phyloP scores from a whole-genome alignment of 2,329 filamentous ascomycete genomes.

The Colletotrichum gigasporum region DNA sequence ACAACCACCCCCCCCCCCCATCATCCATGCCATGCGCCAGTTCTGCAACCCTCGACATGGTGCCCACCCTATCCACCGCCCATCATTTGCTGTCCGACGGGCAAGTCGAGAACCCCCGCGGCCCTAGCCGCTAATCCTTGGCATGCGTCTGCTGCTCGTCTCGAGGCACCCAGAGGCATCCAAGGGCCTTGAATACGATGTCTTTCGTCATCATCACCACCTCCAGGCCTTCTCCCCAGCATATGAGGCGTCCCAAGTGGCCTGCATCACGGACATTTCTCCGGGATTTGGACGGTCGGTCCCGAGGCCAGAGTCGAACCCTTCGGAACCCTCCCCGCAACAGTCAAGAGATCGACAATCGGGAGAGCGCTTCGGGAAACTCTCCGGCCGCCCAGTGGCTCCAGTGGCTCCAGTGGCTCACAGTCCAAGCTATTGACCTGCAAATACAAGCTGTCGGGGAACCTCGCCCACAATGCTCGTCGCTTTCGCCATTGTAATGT shows the following conservation, averaged over 20 bases:
- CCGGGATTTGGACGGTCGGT: slow-evolving; percentile 20
- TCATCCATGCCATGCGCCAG: not conserved
- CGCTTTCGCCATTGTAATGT: not conserved
- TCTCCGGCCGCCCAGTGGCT: not conserved
- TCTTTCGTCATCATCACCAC: not conserved
- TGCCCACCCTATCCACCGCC: slow-evolving; percentile 5
- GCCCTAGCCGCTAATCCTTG: slow-evolving; percentile 13
- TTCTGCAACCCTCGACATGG: not conserved
- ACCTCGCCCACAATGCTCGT: not conserved
- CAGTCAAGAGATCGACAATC: slow-evolving; percentile 9
- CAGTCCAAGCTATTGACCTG: no score
- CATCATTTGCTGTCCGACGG: not conserved
- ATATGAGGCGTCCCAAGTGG: slow-evolving; percentile 22
- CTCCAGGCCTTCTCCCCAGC: not conserved
- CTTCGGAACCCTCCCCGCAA: slow-evolving; percentile 9
- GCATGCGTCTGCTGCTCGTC: not conserved
- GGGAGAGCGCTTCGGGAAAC: not conserved
- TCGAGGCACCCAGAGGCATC: not conserved
- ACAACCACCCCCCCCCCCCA: no score
- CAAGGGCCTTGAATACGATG: not conserved
- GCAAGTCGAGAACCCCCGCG: not conserved
- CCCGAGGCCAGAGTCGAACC: slow-evolving; percentile 20
- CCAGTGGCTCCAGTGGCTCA: no score
- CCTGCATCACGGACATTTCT: slow-evolving; percentile 3
- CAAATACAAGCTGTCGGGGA: not conserved